Evolutionary conservation across 177 flowering plant species (phyloP), one percentile per base, ranked within the genome.

Genomic region (Vitis hybrid): DNA sequence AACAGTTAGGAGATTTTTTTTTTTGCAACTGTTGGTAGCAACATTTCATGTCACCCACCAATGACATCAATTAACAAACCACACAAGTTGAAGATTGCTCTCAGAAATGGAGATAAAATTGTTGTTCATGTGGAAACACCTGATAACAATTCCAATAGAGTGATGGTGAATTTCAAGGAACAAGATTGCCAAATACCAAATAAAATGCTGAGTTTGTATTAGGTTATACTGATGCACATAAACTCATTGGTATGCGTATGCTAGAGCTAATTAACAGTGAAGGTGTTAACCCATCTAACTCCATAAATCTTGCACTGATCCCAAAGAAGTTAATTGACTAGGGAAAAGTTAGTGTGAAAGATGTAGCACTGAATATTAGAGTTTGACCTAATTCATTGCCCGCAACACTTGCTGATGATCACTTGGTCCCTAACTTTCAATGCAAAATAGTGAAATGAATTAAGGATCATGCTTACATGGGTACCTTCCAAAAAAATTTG

Each of bases 261-360:
- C 15, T 61, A 9, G 83, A 62, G 40, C 78, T 57, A 45, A 67
- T 62, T 21, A 14, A 14, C 19, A 60, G 8, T 62, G 88, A 82
- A 58, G 86, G 79, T 77, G 64, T 67, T 56, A 77, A 62, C 21
- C 12, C 72, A 34, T 72, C 80, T 60, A 78, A 82, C 60, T 65
- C 81, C n/a, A 12, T 67, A 12, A 82, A 82, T 79, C 74, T 82
- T 71, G 68, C 75, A 17, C 57, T 60, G 68, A 74, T 80, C 57
- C 67, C 90, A 77, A 88, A 87, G 74, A 90, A 94, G 98, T 76
- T 94, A 75, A 79, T 89, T 74, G 92, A 88, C 68, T 76, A 79
- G 30, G 97, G 95, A 63, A 92, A 91, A 77, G 89, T 87, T 50
- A 68, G 69, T 66, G 67, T 84, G 69, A 82, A 80, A 65, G 92